Conservation (phyloP, 768 basidiomycete genomes). For the Lactarius trivialis region DNA sequence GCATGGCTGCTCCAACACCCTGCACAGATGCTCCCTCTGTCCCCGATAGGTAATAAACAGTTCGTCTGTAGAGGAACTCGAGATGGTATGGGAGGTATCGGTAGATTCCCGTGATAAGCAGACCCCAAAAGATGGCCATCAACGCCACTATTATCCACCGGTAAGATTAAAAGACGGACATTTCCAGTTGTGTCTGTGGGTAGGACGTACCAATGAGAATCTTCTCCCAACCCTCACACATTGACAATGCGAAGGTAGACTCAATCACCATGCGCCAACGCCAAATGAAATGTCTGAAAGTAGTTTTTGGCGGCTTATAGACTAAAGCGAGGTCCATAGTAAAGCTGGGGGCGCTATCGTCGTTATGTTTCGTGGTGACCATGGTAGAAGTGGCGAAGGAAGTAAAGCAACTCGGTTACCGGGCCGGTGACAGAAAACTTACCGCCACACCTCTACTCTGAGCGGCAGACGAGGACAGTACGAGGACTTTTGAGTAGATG, state of each 20-base stretch:
- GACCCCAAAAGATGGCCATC: slow-evolving; percentile 34
- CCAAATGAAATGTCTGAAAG: slow-evolving; percentile 37
- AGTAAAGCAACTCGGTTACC: not conserved
- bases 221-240: slow-evolving; percentile 69
- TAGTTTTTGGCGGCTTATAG: slow-evolving; percentile 27
- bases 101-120: slow-evolving; percentile 45
- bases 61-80: slow-evolving; percentile 43
- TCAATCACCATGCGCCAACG: slow-evolving; percentile 50
- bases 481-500: slow-evolving; percentile 63
- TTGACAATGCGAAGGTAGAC: slow-evolving; percentile 49
- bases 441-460: slow-evolving; percentile 58
- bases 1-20: slow-evolving; percentile 1
- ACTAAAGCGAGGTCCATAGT: slow-evolving; percentile 23
- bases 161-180: slow-evolving; percentile 16
- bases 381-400: not conserved
- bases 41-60: slow-evolving; percentile 60
- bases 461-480: slow-evolving; percentile 74
- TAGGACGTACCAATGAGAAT: slow-evolving; percentile 45
- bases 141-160: slow-evolving; percentile 18
- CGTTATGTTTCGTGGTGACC: slow-evolving; percentile 5
- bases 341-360: slow-evolving; percentile 18
- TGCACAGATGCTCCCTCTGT: slow-evolving; percentile 29
- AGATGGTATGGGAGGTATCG: slow-evolving; percentile 57
- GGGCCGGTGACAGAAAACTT: not conserved
- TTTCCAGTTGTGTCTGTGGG: not conserved